These are phyloP conservation scores for Westerdykella aurantiaca DNA, from an alignment of 2,329 filamentous ascomycete species.

Conservation along the genomic window DNA sequence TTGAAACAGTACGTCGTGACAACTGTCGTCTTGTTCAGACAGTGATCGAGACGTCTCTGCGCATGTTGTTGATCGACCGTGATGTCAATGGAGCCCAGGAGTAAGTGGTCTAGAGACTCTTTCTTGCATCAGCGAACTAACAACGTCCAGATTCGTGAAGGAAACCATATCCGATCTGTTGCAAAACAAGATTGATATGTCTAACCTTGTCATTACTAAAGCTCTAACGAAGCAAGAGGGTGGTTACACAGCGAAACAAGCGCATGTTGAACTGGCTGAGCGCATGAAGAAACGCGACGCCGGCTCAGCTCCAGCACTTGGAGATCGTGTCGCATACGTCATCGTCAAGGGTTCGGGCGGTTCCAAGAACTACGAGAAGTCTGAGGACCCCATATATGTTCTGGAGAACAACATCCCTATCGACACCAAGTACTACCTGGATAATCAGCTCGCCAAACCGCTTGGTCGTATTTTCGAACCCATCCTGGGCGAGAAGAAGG, in stretches of 20 bases:
- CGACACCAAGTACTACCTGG: constrained; percentile 96
- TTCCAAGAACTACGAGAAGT: constrained; percentile 93
- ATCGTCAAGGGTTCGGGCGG: constrained; percentile 89
- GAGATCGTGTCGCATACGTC: constrained; percentile 96
- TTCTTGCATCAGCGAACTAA: constrained; percentile 18
- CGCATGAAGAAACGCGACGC: constrained; percentile 97
- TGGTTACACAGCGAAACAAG: constrained; percentile 80
- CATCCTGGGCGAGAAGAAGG: constrained; percentile 89
- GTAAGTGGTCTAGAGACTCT: constrained; percentile 51
- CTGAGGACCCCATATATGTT: constrained; percentile 94
- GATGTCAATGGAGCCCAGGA: constrained; percentile 88
- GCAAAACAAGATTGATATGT: constrained; percentile 98
- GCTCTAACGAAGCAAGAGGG: constrained; percentile 68
- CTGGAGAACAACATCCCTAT: constrained; percentile 97
- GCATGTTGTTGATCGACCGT: constrained; percentile 91
- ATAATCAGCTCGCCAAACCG: constrained; percentile 96
- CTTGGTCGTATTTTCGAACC: constrained; percentile 95
- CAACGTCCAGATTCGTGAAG: constrained; percentile 72
- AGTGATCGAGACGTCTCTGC: constrained; percentile 91
- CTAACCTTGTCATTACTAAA: constrained; percentile 97
- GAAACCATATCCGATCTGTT: constrained; percentile 89
- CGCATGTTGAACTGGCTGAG: constrained; percentile 89
- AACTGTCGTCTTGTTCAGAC: constrained; percentile 94
- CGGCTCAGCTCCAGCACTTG: constrained; percentile 84
- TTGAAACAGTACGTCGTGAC: constrained; percentile 94